phyloP scores from a whole-genome alignment of 2,329 filamentous ascomycete genomes.

The Claviceps lovelessii region DNA sequence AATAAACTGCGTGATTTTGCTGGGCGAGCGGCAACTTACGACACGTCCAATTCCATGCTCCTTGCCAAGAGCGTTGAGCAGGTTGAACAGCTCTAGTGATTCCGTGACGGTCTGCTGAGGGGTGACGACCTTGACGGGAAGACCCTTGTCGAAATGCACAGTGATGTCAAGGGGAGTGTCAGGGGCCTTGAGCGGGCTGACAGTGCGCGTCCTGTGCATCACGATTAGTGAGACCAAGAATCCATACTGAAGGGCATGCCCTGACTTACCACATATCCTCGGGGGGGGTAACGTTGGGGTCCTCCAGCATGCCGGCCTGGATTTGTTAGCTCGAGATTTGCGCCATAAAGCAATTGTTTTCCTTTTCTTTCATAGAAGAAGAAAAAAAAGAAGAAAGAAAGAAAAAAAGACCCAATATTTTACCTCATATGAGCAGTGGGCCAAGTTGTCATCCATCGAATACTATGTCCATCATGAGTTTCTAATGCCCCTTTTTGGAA shows the following conservation, averaged over 20 bases:
- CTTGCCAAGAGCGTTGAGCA: neutral
- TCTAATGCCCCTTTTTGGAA: neutral
- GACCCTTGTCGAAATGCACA: neutral
- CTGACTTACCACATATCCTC: neutral
- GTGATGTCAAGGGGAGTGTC: neutral
- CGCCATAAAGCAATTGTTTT: no score
- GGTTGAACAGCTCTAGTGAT: neutral
- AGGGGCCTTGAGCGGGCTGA: slow-evolving; percentile 1
- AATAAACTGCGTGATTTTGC: no score
- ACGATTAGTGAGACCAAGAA: neutral
- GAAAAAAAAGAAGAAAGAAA: neutral
- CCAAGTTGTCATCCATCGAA: slow-evolving; percentile 4
- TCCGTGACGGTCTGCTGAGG: neutral
- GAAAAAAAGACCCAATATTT: neutral
- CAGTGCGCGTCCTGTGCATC: slow-evolving; percentile 1
- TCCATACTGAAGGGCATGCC: neutral
- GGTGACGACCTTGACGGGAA: neutral
- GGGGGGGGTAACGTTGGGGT: neutral
- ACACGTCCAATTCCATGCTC: slow-evolving; percentile 1
- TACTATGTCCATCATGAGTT: neutral
- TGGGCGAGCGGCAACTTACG: neutral
- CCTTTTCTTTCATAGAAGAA: no score
- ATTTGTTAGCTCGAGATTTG: neutral
- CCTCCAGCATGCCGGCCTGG: neutral
- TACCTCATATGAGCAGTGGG: slow-evolving; percentile 2